Conservation (phyloP, 2,329 filamentous ascomycete genomes). For the Bretziella fagacearum region DNA sequence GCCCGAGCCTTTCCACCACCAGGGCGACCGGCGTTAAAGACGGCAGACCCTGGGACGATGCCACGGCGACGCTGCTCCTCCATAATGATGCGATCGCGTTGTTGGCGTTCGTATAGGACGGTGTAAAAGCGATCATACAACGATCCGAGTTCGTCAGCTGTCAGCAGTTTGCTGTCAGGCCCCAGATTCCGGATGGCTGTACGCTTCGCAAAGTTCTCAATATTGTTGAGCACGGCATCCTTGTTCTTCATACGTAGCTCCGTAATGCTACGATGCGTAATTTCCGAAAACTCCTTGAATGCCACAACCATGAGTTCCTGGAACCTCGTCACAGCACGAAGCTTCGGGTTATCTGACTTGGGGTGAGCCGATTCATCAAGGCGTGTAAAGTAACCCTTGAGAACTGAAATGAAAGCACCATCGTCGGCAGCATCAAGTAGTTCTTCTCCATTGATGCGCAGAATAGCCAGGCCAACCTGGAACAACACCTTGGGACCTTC, state of each 20-base stretch:
- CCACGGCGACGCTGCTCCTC: constrained; percentile 51
- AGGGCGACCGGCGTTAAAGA: constrained; percentile 22
- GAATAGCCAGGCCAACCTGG: constrained; percentile 89
- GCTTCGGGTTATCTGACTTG: constrained; percentile 84
- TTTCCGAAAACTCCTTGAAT: constrained; percentile 93
- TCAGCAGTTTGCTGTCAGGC: constrained; percentile 84
- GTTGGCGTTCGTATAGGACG: constrained; percentile 79
- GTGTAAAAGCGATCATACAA: constrained; percentile 91
- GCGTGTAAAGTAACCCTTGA: constrained; percentile 86
- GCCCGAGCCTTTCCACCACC: constrained; percentile 20
- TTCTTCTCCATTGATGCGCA: constrained; percentile 93
- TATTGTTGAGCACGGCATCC: constrained; percentile 81
- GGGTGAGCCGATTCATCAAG: constrained; percentile 93
- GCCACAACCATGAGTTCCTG: constrained; percentile 98
- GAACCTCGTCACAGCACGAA: constrained; percentile 85
- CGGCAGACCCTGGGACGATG: constrained; percentile 17
- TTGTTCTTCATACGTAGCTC: constrained; percentile 87
- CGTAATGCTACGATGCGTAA: constrained; percentile 82
- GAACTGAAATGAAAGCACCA: constrained; percentile 86
- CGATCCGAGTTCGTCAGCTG: constrained; percentile 67
- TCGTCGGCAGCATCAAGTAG: constrained; percentile 85
- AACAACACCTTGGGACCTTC: constrained; percentile 96
- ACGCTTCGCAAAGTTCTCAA: constrained; percentile 92
- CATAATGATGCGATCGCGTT: constrained; percentile 58
- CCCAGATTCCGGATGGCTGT: constrained; percentile 92